Conservation (phyloP, 176 grass and related monocot genomes). For the Leersia perrieri region DNA sequence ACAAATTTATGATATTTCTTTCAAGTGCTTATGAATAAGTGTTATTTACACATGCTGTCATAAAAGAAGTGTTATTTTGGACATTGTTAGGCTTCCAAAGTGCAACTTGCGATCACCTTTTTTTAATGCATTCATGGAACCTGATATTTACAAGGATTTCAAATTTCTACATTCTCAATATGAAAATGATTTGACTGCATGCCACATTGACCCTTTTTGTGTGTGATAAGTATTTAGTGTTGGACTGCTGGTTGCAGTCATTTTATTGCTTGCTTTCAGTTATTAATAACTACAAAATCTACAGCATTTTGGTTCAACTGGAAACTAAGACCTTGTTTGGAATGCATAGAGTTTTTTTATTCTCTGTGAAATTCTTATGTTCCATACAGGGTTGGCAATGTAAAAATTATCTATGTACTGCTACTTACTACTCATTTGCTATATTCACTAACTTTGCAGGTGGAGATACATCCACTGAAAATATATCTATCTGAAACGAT, state of each 20-base stretch:
- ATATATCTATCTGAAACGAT: slow-evolving; percentile 96
- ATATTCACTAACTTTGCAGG: slow-evolving; percentile 62
- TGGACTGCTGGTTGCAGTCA: neutral
- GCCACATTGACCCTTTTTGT: neutral
- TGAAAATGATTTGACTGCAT: neutral
- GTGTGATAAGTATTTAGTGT: neutral
- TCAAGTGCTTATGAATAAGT: neutral
- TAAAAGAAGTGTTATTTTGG: neutral
- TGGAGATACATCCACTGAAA: slow-evolving; percentile 94
- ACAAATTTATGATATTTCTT: neutral
- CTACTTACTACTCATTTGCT: slow-evolving; percentile 13
- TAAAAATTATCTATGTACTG: slow-evolving; percentile 11
- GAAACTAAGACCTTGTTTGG: neutral
- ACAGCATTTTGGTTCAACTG: slow-evolving; percentile 20
- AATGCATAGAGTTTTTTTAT: neutral
- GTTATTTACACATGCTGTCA: neutral
- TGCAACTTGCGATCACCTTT: neutral
- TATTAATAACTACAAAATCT: slow-evolving; percentile 8
- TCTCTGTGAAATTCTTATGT: neutral
- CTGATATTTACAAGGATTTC: neutral
- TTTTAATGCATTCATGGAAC: neutral
- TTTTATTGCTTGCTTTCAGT: slow-evolving; percentile 8
- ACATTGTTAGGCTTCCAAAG: neutral
- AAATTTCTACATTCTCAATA: neutral
- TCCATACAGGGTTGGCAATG: neutral